Conservation (phyloP, 2,329 filamentous ascomycete species). For the Coniochaeta sp. region DNA sequence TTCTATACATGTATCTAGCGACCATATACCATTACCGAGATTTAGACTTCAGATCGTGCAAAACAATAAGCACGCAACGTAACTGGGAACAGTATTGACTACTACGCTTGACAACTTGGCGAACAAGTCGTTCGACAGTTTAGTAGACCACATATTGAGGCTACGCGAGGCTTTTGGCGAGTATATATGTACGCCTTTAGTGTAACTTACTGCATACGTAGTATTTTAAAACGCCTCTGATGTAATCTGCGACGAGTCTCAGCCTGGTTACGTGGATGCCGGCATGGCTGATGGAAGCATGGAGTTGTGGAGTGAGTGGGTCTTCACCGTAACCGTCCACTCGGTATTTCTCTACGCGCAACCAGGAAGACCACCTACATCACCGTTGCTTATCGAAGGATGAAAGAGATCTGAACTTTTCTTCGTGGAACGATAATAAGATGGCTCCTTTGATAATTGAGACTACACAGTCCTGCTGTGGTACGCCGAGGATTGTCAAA, state of each 20-base stretch:
- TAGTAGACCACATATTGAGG: neutral
- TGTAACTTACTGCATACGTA: too few species aligned
- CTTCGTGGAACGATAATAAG: neutral
- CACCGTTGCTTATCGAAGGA: neutral
- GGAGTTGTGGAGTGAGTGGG: neutral
- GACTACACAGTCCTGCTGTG: neutral
- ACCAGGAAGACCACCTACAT: too few species aligned
- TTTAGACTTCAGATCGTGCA: constrained; percentile 4
- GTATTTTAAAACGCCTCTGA: neutral
- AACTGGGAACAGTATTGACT: neutral
- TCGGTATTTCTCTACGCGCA: neutral
- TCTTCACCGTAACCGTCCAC: neutral
- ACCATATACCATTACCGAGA: constrained; percentile 6
- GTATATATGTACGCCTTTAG: too few species aligned
- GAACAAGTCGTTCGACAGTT: neutral
- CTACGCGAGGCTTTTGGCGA: too few species aligned
- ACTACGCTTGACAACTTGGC: too few species aligned
- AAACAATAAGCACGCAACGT: neutral
- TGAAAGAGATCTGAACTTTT: neutral
- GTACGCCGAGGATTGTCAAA: neutral
- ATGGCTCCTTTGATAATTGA: neutral
- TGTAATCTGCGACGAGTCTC: neutral
- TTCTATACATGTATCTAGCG: constrained; percentile 9
- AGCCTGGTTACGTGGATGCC: neutral
- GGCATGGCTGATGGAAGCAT: too few species aligned